These are phyloP conservation scores for Colletotrichum sp. DNA, from an alignment of 2,329 filamentous ascomycete genomes.

Conservation along the genomic window DNA sequence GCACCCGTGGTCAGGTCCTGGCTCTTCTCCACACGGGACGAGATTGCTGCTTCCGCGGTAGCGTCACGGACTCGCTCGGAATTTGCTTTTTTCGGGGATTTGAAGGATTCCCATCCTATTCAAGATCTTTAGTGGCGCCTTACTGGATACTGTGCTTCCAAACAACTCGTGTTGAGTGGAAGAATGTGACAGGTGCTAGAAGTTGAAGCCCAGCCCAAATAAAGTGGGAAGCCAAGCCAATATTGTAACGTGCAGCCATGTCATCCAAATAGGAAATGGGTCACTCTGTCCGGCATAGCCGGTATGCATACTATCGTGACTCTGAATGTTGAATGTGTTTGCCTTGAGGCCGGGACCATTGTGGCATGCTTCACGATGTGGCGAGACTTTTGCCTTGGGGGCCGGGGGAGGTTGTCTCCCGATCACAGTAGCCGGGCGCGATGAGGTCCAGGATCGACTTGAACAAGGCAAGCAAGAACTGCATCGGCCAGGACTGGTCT, in stretches of 20 bases:
- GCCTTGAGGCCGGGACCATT: neutral
- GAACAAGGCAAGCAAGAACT: neutral
- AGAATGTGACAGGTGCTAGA: neutral
- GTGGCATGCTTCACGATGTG: neutral
- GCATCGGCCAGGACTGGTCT: neutral
- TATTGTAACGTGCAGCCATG: neutral
- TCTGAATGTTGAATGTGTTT: neutral
- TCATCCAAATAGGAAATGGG: neutral
- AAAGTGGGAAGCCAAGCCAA: constrained; percentile 1
- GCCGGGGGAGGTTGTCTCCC: neutral
- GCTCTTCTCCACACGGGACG: neutral
- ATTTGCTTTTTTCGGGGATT: neutral
- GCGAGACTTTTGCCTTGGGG: neutral
- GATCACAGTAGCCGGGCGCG: neutral
- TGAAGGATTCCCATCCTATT: neutral
- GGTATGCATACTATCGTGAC: neutral
- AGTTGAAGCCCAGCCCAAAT: neutral
- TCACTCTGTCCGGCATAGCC: neutral
- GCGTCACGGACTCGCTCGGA: neutral
- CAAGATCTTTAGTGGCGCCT: neutral
- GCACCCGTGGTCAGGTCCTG: neutral
- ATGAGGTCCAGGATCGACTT: neutral
- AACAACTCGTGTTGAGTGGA: neutral
- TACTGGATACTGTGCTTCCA: neutral
- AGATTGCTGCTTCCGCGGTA: neutral